Percentiles rank a stretch among this genome's conserved stretches.
Evolutionary conservation across 2,329 filamentous ascomycete genomes (phyloP).

Genomic region (Ascochyta clinopodiicola): DNA sequence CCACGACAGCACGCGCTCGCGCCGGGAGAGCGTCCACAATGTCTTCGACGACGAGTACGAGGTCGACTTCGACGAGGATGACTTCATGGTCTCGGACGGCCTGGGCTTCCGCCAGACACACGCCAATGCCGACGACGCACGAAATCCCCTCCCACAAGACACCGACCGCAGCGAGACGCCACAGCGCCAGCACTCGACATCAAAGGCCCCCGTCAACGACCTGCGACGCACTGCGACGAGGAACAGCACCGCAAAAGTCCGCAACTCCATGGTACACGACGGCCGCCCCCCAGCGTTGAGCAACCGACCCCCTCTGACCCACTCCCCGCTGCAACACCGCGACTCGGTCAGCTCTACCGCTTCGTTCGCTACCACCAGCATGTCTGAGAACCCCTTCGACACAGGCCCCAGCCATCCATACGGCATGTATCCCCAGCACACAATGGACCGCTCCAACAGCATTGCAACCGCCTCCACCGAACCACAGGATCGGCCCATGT

Average conservation of each 20-base stretch:
- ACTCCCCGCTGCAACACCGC: conserved; percentile 42
- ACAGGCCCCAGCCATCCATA: conserved; percentile 85
- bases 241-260: conserved; percentile 47
- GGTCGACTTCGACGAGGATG: conserved; percentile 48
- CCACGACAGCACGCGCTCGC: conserved; percentile 38
- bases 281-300: conserved; percentile 25
- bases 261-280: conserved; percentile 33
- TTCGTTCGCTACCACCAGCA: conserved; percentile 50
- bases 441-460: conserved; percentile 64
- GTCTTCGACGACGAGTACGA: conserved; percentile 59
- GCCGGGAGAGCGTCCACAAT: conserved; percentile 46
- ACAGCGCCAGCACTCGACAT: conserved; percentile 32
- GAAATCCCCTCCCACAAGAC: conserved; percentile 21
- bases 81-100: conserved; percentile 52
- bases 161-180: conserved; percentile 32
- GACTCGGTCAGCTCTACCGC: conserved; percentile 49
- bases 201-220: conserved; percentile 31
- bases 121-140: conserved; percentile 28
- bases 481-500: conserved; percentile 64
- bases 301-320: conserved; percentile 31
- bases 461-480: conserved; percentile 75
- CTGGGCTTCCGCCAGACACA: conserved; percentile 55
- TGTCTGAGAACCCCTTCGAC: conserved; percentile 69
- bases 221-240: conserved; percentile 44
- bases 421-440: conserved; percentile 79